phyloP scores from a whole-genome alignment of 148 eudicot genomes.

The Tetragonia tetragonoides region DNA sequence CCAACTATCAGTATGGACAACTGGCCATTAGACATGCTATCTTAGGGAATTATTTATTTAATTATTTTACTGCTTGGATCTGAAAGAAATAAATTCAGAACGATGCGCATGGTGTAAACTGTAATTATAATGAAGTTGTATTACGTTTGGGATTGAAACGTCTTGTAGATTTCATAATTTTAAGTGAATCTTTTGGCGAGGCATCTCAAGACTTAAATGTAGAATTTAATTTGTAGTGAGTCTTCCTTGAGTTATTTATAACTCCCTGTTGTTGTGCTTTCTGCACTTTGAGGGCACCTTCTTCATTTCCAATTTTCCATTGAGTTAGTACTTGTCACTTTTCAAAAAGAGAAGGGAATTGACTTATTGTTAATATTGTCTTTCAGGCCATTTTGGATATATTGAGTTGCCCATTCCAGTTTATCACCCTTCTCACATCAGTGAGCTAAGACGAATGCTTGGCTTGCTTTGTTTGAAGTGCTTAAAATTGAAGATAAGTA shows the following conservation, averaged over 20 bases:
- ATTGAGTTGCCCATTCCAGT: slow-evolving; percentile 73
- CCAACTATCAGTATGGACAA: no score
- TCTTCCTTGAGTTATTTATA: not conserved
- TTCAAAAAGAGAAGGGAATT: not conserved
- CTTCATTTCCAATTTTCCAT: no score
- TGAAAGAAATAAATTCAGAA: no score
- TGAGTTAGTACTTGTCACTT: not conserved
- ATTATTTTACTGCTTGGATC: no score
- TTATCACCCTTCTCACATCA: slow-evolving; percentile 79
- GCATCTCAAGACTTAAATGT: no score
- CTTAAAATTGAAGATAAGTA: slow-evolving; percentile 57
- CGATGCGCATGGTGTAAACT: not conserved
- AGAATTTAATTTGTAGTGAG: not conserved
- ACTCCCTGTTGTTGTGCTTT: not conserved
- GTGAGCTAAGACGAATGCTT: slow-evolving; percentile 58
- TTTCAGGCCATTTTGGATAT: slow-evolving; percentile 75
- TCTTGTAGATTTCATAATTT: not conserved
- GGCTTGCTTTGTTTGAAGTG: slow-evolving; percentile 65
- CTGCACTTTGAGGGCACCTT: no score
- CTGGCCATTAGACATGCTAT: no score
- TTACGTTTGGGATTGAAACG: not conserved
- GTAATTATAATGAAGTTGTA: not conserved
- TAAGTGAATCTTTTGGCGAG: not conserved
- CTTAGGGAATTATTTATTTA: no score
- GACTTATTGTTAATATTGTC: not conserved